A percentile compares a stretch with the other conserved stretches of the same genome.
Conservation (phyloP, 805 yeast genomes). For the Yamadazyma scolyti region DNA sequence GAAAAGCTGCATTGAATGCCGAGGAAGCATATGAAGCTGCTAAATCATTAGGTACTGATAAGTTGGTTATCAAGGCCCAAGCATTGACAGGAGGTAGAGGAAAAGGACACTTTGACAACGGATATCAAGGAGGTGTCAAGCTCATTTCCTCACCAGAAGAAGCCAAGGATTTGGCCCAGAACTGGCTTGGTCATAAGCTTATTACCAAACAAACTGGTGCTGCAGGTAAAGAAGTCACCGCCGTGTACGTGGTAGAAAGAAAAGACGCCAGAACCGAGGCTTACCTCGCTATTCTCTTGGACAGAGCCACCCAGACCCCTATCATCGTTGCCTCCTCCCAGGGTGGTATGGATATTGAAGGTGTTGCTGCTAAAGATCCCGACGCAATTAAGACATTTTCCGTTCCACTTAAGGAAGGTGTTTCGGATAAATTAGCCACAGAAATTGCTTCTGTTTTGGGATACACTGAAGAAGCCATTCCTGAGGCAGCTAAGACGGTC, state of each 20-base stretch:
- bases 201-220: slow-evolving; percentile 98
- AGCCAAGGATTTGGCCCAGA: slow-evolving; percentile 78
- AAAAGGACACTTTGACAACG: slow-evolving; percentile 95
- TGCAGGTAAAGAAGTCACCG: slow-evolving; percentile 94
- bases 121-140: slow-evolving; percentile 95
- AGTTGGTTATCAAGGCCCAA: slow-evolving; percentile 95
- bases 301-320: slow-evolving; percentile 86
- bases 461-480: slow-evolving; percentile 70
- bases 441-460: slow-evolving; percentile 80
- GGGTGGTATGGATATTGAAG: slow-evolving; percentile 99
- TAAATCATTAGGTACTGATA: slow-evolving; percentile 67
- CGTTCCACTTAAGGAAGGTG: slow-evolving; percentile 73
- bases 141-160: slow-evolving; percentile 81
- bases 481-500: slow-evolving; percentile 85
- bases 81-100: slow-evolving; percentile 99
- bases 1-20: slow-evolving; percentile 86
- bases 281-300: slow-evolving; percentile 90
- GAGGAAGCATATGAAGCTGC: slow-evolving; percentile 86
- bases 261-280: slow-evolving; percentile 94
- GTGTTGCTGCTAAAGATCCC: slow-evolving; percentile 91
- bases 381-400: slow-evolving; percentile 86
- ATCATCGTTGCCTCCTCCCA: slow-evolving; percentile 93
- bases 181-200: slow-evolving; percentile 89
- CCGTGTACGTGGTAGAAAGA: slow-evolving; percentile 93
- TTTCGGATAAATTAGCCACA: slow-evolving; percentile 72